phyloP scores from a whole-genome alignment of 2,329 filamentous ascomycete species.

The Epichloe aotearoae region DNA sequence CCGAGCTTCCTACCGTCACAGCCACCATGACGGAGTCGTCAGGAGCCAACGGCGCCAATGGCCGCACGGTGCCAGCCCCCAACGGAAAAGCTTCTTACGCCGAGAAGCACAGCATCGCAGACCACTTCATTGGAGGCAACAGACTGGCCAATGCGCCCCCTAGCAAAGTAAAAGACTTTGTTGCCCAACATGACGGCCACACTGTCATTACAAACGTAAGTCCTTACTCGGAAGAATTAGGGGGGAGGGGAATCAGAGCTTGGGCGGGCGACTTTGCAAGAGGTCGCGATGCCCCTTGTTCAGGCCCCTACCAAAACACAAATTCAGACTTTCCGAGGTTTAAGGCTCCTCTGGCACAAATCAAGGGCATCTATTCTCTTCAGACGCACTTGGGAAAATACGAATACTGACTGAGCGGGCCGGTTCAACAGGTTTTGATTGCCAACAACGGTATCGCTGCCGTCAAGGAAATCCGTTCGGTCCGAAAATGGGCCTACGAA shows the following conservation, averaged over 20 bases:
- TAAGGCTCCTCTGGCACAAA: neutral
- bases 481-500: conserved; percentile 99
- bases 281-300: neutral
- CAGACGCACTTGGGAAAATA: too few relatives aligned
- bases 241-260: neutral
- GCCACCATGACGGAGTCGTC: conserved; percentile 31
- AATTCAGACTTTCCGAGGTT: too few relatives aligned
- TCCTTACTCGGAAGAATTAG: conserved; percentile 4
- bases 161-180: conserved; percentile 92
- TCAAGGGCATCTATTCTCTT: neutral
- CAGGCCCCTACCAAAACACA: too few relatives aligned
- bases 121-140: conserved; percentile 97
- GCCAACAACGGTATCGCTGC: conserved; percentile 99
- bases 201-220: conserved; percentile 96
- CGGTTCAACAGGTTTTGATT: conserved; percentile 64
- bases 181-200: conserved; percentile 77
- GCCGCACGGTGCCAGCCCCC: conserved; percentile 35
- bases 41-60: conserved; percentile 30
- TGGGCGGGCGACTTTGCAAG: neutral
- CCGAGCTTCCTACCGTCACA: neutral
- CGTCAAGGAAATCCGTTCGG: conserved; percentile 97
- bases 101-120: conserved; percentile 67
- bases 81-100: conserved; percentile 57
- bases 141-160: conserved; percentile 67
- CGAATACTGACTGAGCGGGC: neutral